Base-by-base conservation (phyloP, 257 asterid genomes). In the Coffea canephora region DNA sequence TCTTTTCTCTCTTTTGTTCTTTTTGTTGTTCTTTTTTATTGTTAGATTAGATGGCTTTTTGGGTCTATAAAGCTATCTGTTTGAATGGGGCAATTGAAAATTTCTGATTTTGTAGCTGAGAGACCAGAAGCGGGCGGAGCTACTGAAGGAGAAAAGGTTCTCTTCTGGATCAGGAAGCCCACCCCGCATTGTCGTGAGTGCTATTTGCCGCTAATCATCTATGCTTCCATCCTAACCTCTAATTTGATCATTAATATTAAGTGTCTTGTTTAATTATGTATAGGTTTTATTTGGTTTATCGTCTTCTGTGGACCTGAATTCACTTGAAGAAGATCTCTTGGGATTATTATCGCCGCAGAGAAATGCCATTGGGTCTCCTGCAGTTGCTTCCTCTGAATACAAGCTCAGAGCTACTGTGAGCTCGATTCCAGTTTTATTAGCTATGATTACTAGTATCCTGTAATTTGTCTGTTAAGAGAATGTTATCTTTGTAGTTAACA, bases 221-320 rank as follows among this genome's bases (percentile, higher is more conserved):
- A 14, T 74, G 54, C 6, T 25, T 2, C 1, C 1, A 0, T 4
- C 18, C 10, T 73, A 18, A 6, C 2, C 41, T 25, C 14, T 23
- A 5, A 10, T 8, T 3, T 18, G 0, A 23, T 27, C 13, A 0
- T 74, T 31, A 23, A 67, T 70, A n/a, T 9, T 61, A 8, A 9
- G 39, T 57, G 49, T 13, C 6, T 25, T 46, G 49, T 46, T 12
- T 13, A 5, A 10, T 34, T 14, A 12, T 45, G 3, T 82, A 27
- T 83, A 96, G 99, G 96, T 96, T 78, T 92, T 96, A 27, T 94
- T 96, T 89, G 99, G 98, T 69, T 97, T 96, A 69, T 84, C 97
- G 8, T 86, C 87, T 54, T 69, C 84, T 49, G 96, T 88, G 50
- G 84, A 94, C 88, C 81, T 96, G 85, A 85, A 90, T 84, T 84